These are phyloP conservation scores for Hanseniaspora jakobsenii DNA, from an alignment of 805 yeast genomes.

Conservation along the genomic window DNA sequence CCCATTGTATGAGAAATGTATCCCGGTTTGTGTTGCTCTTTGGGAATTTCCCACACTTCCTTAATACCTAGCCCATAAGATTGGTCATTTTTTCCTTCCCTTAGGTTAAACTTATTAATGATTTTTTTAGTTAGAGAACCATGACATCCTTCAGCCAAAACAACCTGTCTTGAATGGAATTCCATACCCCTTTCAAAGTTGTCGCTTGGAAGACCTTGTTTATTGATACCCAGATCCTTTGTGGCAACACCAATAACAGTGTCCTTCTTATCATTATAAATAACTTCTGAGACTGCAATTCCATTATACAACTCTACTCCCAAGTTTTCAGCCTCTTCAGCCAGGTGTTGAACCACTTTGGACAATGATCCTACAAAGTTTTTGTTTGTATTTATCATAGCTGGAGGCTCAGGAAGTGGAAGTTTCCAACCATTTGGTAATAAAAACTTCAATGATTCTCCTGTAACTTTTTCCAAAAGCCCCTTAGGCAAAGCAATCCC, in stretches of 20 bases:
- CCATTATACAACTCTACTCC: slow-evolving; percentile 93
- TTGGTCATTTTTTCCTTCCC: slow-evolving; percentile 58
- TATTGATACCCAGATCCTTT: slow-evolving; percentile 76
- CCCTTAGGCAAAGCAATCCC: slow-evolving; percentile 73
- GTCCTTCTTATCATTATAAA: slow-evolving; percentile 39
- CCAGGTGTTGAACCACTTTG: slow-evolving; percentile 66
- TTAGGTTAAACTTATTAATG: slow-evolving; percentile 53
- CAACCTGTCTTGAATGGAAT: slow-evolving; percentile 79
- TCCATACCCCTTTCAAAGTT: slow-evolving; percentile 96
- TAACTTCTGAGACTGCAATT: slow-evolving; percentile 68
- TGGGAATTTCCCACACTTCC: slow-evolving; percentile 92
- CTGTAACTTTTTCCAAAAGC: slow-evolving; percentile 58
- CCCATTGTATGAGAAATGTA: slow-evolving; percentile 81
- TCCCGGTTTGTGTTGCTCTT: slow-evolving; percentile 70
- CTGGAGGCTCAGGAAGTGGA: slow-evolving; percentile 88
- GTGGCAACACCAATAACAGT: slow-evolving; percentile 85
- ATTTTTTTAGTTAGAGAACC: slow-evolving; percentile 79
- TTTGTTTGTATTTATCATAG: slow-evolving; percentile 64
- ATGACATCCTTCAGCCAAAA: slow-evolving; percentile 96
- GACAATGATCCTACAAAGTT: slow-evolving; percentile 79
- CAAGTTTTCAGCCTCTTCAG: slow-evolving; percentile 80
- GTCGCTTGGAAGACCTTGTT: slow-evolving; percentile 62
- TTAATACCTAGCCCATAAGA: slow-evolving; percentile 93
- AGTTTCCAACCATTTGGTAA: slow-evolving; percentile 40
- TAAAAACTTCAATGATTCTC: slow-evolving; percentile 62